These are phyloP conservation scores for Chaetomium globosum DNA, from an alignment of 2,329 filamentous ascomycete genomes.

Conservation along the genomic window DNA sequence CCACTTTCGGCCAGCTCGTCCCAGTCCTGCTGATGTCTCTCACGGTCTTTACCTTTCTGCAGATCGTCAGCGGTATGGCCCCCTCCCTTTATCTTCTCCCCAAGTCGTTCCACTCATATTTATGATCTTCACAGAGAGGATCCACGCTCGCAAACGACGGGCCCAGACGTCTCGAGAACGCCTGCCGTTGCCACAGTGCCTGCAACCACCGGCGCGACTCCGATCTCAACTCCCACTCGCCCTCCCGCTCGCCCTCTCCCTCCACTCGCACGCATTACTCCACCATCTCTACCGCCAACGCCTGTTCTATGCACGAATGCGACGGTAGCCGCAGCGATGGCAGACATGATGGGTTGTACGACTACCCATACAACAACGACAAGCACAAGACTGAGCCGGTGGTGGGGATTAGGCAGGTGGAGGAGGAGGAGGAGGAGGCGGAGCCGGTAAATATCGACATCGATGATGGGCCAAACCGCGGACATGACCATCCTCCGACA, in stretches of 20 bases:
- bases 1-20: slow-evolving; percentile 44
- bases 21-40: slow-evolving; percentile 40
- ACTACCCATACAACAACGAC: background rate
- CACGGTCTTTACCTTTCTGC: slow-evolving; percentile 41
- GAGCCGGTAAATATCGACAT: background rate
- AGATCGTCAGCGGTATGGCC: slow-evolving; percentile 35
- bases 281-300: background rate
- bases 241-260: background rate
- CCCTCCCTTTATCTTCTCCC: background rate
- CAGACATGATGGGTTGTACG: background rate
- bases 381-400: background rate
- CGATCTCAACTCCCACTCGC: background rate
- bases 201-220: background rate
- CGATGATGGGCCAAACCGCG: background rate
- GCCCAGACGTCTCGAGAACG: slow-evolving; percentile 5
- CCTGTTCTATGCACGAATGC: no score
- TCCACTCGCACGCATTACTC: slow-evolving; percentile 5
- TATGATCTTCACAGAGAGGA: slow-evolving; percentile 11
- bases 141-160: slow-evolving; percentile 9
- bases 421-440: background rate
- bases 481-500: background rate
- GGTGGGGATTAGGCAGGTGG: background rate
- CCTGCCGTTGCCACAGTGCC: background rate
- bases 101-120: background rate
- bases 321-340: no score